Base-by-base conservation (phyloP, 2,329 filamentous ascomycete species). In the Arachnomyces sp. region DNA sequence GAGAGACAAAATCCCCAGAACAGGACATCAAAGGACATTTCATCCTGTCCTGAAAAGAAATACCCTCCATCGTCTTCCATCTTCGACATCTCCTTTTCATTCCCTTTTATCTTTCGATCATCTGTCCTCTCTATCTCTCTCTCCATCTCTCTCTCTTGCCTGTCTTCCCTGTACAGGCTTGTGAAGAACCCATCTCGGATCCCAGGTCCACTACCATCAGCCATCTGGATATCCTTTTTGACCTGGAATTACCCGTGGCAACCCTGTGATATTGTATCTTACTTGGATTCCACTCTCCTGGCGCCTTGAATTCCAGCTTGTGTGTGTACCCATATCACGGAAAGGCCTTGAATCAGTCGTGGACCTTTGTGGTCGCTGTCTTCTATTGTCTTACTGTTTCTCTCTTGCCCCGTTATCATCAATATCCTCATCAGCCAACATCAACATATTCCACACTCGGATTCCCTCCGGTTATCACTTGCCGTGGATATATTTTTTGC, bases 51-150 rank as follows among this genome's bases (percentile, higher is more conserved):
- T 25, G 5, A 31, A 30, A 18, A 8, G 43, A 45, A 44, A 43
- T 36, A 7, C 38, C 15, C 31, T 45, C 50, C 38, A 47, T 49
- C 52, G 50, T 47, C 42, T 53, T 51, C 48, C 43, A 45, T 49
- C 46, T 48, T 50, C 55, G 53, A 52, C 55, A 50, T 57, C 48
- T 51, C 50, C 53, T 48, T 52, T 49, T 49, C 11, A 17, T 34
- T 31, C 29, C 28, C 16, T 15, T 34, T 31, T 40, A 44, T 41
- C 38, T 45, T 38, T 38, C 37, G 43, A 33, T 39, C 44, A 38
- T 44, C 42, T 31, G 29, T 36, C 30, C 37, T 43, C 36, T 51
- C 52, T 46, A 53, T 57, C 56, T 54, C 50, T 45, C 44, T 46
- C 43, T 43, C 44, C 40, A 36, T 40, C 31, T 44, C 38, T 36